Evolutionary conservation across 2,329 filamentous ascomycete genomes (phyloP), one percentile per base, ranked within the genome.

Genomic region (Pseudogymnoascus sp.): DNA sequence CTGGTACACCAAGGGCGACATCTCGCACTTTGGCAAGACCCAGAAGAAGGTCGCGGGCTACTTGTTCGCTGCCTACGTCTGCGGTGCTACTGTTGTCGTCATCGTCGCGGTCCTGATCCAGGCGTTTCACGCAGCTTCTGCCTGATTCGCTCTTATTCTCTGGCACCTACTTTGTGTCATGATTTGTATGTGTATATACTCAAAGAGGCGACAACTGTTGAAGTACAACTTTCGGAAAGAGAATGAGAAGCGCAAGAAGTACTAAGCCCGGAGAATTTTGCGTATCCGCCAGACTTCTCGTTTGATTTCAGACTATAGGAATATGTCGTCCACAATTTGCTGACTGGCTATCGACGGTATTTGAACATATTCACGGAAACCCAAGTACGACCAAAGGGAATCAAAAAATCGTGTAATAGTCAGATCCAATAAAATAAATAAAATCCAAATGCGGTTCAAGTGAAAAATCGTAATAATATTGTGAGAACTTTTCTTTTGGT

Each of bases 1-100:
- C 6, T 70, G 65, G 66, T 66, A 62, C 61, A 69, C 66, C 7
- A 58, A 64, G 8, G 67, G 68, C 3, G 65, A 68, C 28, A 64
- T 67, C 37, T 62, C 57, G 5, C 58, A 59, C 18, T 70, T 70
- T 57, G 62, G 61, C 3, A 64, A 63, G 41, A 58, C 35, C 7
- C 65, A 70, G 39, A 70, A 71, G 65, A 32, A 16, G 20, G 12
- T 32, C n/a, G 57, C 60, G 5, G 37, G 60, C 14, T 61, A 43
- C 34, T n/a, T 57, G 34, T 60, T 43, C 18, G 37, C 18, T 30
- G 39, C 18, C 20, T 43, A 41, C 22, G 34, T 60, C 12, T 20
- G 11, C 11, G 57, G 41, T 11, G 41, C 54, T n/a, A 61, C 54
- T 12, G 41, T 61, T n/a, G 39, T 9, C 11, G 41, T 61, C 1